Percentiles rank a stretch among this genome's conserved stretches.
phyloP scores from a whole-genome alignment of 1,284 basidiomycete genomes.

The Ceratobasidium sp. region DNA sequence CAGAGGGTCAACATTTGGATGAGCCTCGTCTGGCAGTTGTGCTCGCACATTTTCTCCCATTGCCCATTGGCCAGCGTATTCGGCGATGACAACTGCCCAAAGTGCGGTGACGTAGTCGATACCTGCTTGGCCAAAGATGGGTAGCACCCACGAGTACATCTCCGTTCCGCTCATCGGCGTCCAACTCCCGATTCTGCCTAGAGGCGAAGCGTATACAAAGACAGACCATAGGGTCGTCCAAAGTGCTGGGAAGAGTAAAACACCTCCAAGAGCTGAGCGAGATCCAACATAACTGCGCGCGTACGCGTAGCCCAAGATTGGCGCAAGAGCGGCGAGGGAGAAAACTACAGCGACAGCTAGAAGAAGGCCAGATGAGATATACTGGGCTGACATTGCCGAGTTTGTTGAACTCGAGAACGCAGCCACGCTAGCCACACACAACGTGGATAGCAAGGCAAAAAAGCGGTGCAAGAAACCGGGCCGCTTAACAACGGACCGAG shows the following conservation, averaged over 20 bases:
- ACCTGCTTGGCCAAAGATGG: constrained; percentile 62
- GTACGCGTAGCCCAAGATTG: constrained; percentile 9
- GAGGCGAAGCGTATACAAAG: constrained; percentile 61
- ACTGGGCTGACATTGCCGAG: constrained; percentile 46
- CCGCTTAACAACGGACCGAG: not conserved
- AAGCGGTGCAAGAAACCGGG: constrained; percentile 1
- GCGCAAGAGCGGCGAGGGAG: constrained; percentile 18
- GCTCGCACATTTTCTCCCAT: constrained; percentile 53
- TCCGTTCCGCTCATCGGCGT: constrained; percentile 61
- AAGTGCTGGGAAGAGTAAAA: constrained; percentile 66
- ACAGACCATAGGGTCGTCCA: constrained; percentile 69
- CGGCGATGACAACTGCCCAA: constrained; percentile 71
- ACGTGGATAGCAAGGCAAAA: constrained; percentile 13
- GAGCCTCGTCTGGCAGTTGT: constrained; percentile 40
- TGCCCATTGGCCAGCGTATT: constrained; percentile 61
- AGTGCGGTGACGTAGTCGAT: constrained; percentile 73
- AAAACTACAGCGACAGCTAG: constrained; percentile 49
- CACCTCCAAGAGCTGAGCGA: constrained; percentile 3
- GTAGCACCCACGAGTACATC: constrained; percentile 68
- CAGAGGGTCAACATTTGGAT: constrained; percentile 1
- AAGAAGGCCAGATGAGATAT: constrained; percentile 55
- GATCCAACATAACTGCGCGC: constrained; percentile 2
- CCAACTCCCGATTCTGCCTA: constrained; percentile 75
- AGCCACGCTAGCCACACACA: constrained; percentile 38
- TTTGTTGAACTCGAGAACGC: constrained; percentile 16